Conservation (phyloP, 306 rosid genomes). For the Citrullus colocynthis region DNA sequence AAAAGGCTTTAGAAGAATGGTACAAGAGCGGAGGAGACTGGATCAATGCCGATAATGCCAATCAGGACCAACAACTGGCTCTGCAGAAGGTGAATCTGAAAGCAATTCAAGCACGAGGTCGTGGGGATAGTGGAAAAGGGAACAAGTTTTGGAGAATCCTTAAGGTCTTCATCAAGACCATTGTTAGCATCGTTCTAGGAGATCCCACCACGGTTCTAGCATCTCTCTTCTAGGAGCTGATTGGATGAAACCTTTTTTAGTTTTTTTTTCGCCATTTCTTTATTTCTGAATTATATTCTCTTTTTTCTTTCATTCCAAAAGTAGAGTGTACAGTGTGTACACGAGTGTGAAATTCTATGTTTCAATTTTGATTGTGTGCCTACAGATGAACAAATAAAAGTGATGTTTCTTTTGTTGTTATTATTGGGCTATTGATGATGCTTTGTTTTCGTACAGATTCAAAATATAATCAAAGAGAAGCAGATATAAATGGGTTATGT, state of each 20-base stretch:
- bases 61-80: not conserved
- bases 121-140: not conserved
- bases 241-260: not conserved
- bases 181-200: constrained; percentile 2
- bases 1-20: not conserved
- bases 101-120: not conserved
- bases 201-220: constrained; percentile 1
- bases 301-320: not conserved
- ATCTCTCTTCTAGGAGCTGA: not conserved
- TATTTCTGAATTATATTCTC: too few relatives aligned
- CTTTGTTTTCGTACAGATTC: too few relatives aligned
- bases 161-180: not conserved
- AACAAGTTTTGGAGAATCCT: not conserved
- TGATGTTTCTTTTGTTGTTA: not conserved
- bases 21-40: not conserved
- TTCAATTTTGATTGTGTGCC: not conserved
- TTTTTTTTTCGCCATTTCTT: not conserved
- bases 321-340: too few relatives aligned
- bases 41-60: not conserved
- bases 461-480: too few relatives aligned
- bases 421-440: not conserved
- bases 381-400: not conserved
- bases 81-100: constrained; percentile 7
- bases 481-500: too few relatives aligned
- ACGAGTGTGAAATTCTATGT: not conserved